These are phyloP conservation scores for Phoenix roebelenii DNA, from an alignment of 176 grass and related monocot genomes.

Conservation along the genomic window DNA sequence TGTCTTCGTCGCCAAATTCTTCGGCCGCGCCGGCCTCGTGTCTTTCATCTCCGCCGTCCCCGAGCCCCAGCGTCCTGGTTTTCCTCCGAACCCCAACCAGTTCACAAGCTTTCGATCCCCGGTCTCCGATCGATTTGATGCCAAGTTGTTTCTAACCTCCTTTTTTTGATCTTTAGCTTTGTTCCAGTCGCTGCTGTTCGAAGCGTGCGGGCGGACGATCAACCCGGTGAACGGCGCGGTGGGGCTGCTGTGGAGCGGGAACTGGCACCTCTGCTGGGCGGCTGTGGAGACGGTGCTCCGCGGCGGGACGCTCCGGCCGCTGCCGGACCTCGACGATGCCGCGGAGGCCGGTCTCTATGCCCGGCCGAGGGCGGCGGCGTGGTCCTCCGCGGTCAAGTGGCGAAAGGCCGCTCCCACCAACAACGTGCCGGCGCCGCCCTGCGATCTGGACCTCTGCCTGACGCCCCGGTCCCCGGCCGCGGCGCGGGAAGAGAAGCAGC, in stretches of 20 bases:
- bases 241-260: slow-evolving; percentile 59
- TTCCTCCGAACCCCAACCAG: too few species aligned
- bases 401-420: not conserved
- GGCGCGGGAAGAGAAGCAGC: slow-evolving; percentile 6
- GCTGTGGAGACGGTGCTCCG: slow-evolving; percentile 81
- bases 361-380: slow-evolving; percentile 21
- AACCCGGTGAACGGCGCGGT: slow-evolving; percentile 87
- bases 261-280: slow-evolving; percentile 84
- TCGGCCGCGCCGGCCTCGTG: slow-evolving; percentile 88
- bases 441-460: slow-evolving; percentile 48
- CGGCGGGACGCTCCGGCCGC: slow-evolving; percentile 44
- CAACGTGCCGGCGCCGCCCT: slow-evolving; percentile 9
- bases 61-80: slow-evolving; percentile 59
- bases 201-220: slow-evolving; percentile 91
- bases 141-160: too few species aligned
- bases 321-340: slow-evolving; percentile 37
- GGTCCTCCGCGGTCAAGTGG: not conserved
- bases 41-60: slow-evolving; percentile 91
- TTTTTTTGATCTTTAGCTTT: slow-evolving; percentile 29
- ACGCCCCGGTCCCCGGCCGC: slow-evolving; percentile 18
- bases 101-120: too few species aligned
- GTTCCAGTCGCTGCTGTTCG: slow-evolving; percentile 91
- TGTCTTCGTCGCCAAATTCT: slow-evolving; percentile 93
- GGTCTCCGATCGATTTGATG: too few species aligned
- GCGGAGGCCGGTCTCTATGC: slow-evolving; percentile 10